Evolutionary conservation across 192 early-diverging fungal species (phyloP), one percentile per base, ranked within the genome.

Genomic region (Coemansia sp.): DNA sequence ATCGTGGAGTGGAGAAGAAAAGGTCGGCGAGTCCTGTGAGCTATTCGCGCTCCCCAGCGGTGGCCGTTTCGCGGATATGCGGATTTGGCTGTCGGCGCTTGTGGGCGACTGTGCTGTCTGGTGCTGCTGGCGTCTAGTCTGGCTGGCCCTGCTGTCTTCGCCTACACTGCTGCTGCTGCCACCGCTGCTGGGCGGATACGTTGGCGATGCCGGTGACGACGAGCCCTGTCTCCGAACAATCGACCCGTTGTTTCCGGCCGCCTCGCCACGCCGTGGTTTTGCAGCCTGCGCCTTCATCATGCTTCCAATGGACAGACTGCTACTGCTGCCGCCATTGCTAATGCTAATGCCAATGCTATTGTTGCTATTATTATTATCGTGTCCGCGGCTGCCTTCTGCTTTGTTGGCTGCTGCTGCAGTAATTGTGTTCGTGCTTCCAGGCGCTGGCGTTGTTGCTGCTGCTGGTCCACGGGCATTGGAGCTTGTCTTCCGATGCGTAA

Each of bases 11-110:
- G 71, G 48, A 37, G 69, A 56, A 38, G 69, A 45, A 44, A 71
- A 42, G 40, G 56, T 56, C 26, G 70, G 63, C 49, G 63, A 65
- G 6, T 56, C 63, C 9, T 61, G 50, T 19, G 42, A 21, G 56
- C 69, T 56, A 4, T 60, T 44, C 5, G 61, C 41, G 11, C 18
- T 8, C 26, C 63, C 52, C 44, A 63, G 64, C 44, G 63, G 41
- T 50, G 70, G 50, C 50, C 72, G 68, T n/a, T 74, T 74, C 44
- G 74, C 68, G 19, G 74, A 74, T 40, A 82, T 68, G 41, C 79
- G 68, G 21, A 82, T 82, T 52, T 68, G 74, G 26, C 67, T 65
- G 57, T 76, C 79, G 4, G 63, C 63, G 6, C 38, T 50, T 8
- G 47, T 44, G 7, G 76, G 54, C 18, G 76, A 60, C 16, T 64